These are phyloP conservation scores for Polymyxa betae DNA, from an alignment of 208 protist species.

Conservation along the genomic window DNA sequence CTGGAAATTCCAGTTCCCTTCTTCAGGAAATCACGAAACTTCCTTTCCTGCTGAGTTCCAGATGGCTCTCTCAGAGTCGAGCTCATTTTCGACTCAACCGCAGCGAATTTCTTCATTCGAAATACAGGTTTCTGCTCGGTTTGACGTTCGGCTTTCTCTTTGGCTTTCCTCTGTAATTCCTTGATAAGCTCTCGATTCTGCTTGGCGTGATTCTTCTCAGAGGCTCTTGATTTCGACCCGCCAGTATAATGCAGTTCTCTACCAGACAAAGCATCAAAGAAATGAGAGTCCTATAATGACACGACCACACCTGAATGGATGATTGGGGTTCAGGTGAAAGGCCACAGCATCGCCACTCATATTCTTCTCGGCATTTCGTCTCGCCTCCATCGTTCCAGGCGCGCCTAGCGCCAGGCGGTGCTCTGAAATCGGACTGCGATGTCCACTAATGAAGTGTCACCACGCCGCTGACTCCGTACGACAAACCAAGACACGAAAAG, in stretches of 20 bases:
- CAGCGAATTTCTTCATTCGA: constrained; percentile 20
- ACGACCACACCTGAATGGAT: too few species aligned
- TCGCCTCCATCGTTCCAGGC: background rate
- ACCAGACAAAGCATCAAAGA: background rate
- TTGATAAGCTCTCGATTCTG: constrained; percentile 37
- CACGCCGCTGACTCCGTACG: too few species aligned
- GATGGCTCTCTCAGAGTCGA: background rate
- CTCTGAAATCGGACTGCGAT: too few species aligned
- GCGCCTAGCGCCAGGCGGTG: too few species aligned
- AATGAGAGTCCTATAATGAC: background rate
- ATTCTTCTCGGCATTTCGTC: constrained; percentile 25
- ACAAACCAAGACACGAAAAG: too few species aligned
- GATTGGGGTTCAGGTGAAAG: background rate
- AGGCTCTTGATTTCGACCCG: background rate
- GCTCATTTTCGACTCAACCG: background rate
- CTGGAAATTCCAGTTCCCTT: background rate
- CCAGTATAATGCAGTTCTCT: constrained; percentile 10
- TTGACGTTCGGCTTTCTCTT: background rate
- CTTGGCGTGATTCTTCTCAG: constrained; percentile 37
- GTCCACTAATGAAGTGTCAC: too few species aligned
- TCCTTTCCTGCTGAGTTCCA: background rate
- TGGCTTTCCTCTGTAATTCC: constrained; percentile 13
- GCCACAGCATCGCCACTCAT: constrained; percentile 42
- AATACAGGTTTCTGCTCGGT: background rate
- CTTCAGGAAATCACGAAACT: background rate